Evolutionary conservation across 176 grass and related monocot genomes (phyloP), one percentile per base, ranked within the genome.

Genomic region (Carex parvula): DNA sequence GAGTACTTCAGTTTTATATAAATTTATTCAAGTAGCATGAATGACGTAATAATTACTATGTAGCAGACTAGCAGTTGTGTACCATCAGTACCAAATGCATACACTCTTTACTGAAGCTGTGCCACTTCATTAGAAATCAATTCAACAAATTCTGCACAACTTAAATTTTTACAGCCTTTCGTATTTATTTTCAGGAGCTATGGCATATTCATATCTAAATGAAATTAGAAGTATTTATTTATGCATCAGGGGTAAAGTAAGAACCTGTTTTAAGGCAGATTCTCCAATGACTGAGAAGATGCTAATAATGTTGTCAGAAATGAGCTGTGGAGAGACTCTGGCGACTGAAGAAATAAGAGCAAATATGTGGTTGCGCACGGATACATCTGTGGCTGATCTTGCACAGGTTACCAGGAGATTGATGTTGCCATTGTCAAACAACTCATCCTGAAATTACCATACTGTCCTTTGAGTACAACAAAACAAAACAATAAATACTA

Each of bases 191-290:
- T 18, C 22, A 24, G 10, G 24, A 77, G 24, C n/a, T 54, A 14
- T 55, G 50, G 6, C 50, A 3, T 77, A 55, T 0, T 77, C 13
- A 77, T 77, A 15, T 77, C 21, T 56, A 70, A 70, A 18, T 56
- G 4, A 55, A 56, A 32, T 15, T 16, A 30, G 8, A 56, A 56
- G 14, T 33, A 56, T 16, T 77, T 17, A 32, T 32, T 54, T 32
- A 77, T 32, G 55, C 73, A 77, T 54, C 73, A 30, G 22, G 6
- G 73, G 11, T 2, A 77, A 56, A 53, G 17, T 55, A 0, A 85
- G 52, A 83, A 98, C 95, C 92, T 98, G 95, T 80, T 94, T 94
- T 70, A 95, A 68, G n/a, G 88, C 88, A 94, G 77, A 88, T 85
- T 87, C 92, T 46, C 95, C 95, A 67, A 98, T 93, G 70, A 89